A percentile compares a stretch with the other conserved stretches of the same genome.
Conservation (phyloP, 73 alveolate species). For the Paraurostyla sp. region DNA sequence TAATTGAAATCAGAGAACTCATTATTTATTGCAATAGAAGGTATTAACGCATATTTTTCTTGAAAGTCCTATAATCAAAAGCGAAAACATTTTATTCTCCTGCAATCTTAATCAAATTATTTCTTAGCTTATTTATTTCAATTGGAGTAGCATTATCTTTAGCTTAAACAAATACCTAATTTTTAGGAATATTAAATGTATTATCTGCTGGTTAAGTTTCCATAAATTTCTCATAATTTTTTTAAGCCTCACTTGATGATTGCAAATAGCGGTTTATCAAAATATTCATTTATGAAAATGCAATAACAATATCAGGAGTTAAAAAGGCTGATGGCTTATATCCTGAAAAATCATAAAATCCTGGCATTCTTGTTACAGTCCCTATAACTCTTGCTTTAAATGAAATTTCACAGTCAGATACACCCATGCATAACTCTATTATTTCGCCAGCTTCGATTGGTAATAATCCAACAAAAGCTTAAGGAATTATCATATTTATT, state of each 20-base stretch:
- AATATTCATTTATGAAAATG: not conserved
- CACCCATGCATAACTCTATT: constrained; percentile 9
- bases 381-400: constrained; percentile 46
- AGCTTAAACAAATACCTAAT: not conserved
- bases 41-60: not conserved
- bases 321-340: constrained; percentile 17
- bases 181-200: constrained; percentile 34
- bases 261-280: not conserved
- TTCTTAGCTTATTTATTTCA: constrained; percentile 8
- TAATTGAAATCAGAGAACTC: not conserved
- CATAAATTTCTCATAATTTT: not conserved
- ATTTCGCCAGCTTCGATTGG: constrained; percentile 47
- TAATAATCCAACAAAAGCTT: constrained; percentile 28
- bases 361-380: constrained; percentile 43
- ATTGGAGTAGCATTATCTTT: not conserved
- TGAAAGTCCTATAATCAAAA: constrained; percentile 15
- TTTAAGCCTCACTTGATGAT: not conserved
- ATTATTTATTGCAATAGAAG: not conserved
- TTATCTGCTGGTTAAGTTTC: not conserved
- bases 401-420: not conserved
- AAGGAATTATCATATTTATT: constrained; percentile 27
- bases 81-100: constrained; percentile 43
- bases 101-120: constrained; percentile 1
- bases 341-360: constrained; percentile 15
- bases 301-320: not conserved